Evolutionary conservation across 768 basidiomycete genomes (phyloP), one percentile per base, ranked within the genome.

Genomic region (Crucibulum laeve): DNA sequence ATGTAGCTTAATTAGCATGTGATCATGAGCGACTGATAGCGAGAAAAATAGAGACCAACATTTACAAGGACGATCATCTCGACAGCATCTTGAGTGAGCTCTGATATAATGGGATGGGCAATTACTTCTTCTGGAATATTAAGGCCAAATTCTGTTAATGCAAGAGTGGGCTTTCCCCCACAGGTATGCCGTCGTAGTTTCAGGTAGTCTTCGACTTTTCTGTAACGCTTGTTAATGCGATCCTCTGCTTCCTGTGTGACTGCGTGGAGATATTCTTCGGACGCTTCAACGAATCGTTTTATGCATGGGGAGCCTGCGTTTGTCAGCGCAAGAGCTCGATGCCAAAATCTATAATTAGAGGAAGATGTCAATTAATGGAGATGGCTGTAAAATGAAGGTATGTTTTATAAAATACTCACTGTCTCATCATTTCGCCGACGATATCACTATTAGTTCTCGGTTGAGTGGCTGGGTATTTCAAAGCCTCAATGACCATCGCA

Each of bases 121-220:
- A 74, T 63, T 46, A 80, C 73, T 41, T 75, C 66, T 18, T 79
- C 71, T 0, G 79, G 77, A 18, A 83, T 54, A 50, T 79, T 70
- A 26, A 82, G 67, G 2, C 74, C 74, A 43, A 79, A 78, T 50
- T 84, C 79, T 44, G 74, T 73, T 3, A 79, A 60, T 13, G 69
- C 69, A 46, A 76, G 73, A 40, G 73, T 67, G 0, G 76, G 71
- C 44, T 73, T 73, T 51, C 68, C 73, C 6, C 72, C 79, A 42
- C 70, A 74, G 8, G 77, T 79, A 40, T 78, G 69, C 23, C 80
- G 69, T 36, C 81, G 69, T 34, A 80, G 61, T 11, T 58, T 47
- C 43, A 81, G 66, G 55, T 80, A 83, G 11, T 71, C 69, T 42
- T 80, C 75, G 19, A 81, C 61, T 47, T 68, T 68, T n/a, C 71